Percentiles rank a stretch among this genome's conserved stretches.
phyloP scores from a whole-genome alignment of 163 green algal genomes.

The Scenedesmus sp. region DNA sequence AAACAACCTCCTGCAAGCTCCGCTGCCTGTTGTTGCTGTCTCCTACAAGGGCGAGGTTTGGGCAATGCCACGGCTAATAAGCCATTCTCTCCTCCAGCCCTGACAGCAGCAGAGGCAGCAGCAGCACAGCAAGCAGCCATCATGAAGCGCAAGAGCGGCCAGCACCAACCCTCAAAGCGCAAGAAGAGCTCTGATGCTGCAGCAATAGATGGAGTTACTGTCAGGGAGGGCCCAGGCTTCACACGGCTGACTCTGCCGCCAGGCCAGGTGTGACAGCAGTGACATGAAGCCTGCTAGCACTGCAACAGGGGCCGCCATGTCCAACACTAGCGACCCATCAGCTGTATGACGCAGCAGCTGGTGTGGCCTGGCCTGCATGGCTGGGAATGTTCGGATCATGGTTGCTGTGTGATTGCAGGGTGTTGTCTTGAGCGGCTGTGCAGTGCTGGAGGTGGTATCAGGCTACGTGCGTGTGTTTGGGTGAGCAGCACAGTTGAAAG shows the following conservation, averaged over 20 bases:
- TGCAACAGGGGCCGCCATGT: background rate
- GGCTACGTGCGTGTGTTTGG: background rate
- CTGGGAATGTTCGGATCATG: background rate
- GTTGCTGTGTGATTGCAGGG: background rate
- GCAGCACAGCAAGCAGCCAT: background rate
- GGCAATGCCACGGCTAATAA: background rate
- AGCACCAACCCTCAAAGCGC: conserved; percentile 8
- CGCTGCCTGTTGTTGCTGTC: background rate
- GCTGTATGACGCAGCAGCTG: background rate
- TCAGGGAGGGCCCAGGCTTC: conserved; percentile 38
- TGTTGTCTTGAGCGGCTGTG: conserved; percentile 1
- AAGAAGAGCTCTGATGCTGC: background rate
- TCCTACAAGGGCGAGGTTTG: background rate
- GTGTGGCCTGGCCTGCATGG: background rate
- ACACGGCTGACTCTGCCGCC: conserved; percentile 9
- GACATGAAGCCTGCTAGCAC: background rate
- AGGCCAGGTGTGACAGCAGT: conserved; percentile 22
- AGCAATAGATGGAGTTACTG: background rate
- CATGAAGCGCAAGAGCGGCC: conserved; percentile 31
- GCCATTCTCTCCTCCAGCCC: background rate
- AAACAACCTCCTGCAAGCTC: background rate
- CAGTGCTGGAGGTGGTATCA: background rate
- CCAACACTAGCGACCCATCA: background rate
- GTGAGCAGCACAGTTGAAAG: background rate
- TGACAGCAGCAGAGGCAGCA: background rate